Base-by-base conservation (phyloP, 768 basidiomycete species). In the Nidularia sp. region DNA sequence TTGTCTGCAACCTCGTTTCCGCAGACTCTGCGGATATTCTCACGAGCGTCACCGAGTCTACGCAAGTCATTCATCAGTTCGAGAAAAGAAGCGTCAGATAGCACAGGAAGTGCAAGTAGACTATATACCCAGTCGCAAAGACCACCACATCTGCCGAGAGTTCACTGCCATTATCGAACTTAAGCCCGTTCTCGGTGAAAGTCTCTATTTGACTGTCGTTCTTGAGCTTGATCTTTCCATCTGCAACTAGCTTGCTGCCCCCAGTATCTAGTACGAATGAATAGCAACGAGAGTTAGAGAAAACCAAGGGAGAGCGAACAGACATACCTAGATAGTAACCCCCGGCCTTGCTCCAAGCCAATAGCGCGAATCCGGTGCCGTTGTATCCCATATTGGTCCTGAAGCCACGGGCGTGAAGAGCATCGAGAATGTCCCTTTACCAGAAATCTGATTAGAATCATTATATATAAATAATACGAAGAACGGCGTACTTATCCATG, bases 171-270 rank as follows among this genome's bases (percentile, higher is more conserved):
- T 83, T 66, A 10, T 77, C 75, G 52, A 83, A 83, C 39, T 66
- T 62, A 18, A 83, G 54, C 4, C 77, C 75, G 13, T 50, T 60
- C 44, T 68, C 57, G 2, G 70, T 75, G 61, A 81, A 79, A 18
- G 61, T 61, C 50, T 73, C 62, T 49, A 87, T 77, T 45, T 71
- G 67, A 47, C 69, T 68, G 51, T 83, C 82, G 65, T 77, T 83
- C 69, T 87, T 88, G 51, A 88, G 66, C 63, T 85, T 86, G 71
- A 88, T 84, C 61, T 83, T 80, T 5, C 85, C 84, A 58, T 86
- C 81, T 42, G 78, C 75, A 59, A 88, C 80, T 56, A 81, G 68
- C 63, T 84, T 76, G 53, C 79, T 79, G 9, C 78, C 81, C 34
- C 84, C 84, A 15, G 78, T 76, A 56, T 83, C 82, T 83, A 39